These are phyloP conservation scores for Scutellaria barbata DNA, from an alignment of 257 asterid species.

Conservation along the genomic window DNA sequence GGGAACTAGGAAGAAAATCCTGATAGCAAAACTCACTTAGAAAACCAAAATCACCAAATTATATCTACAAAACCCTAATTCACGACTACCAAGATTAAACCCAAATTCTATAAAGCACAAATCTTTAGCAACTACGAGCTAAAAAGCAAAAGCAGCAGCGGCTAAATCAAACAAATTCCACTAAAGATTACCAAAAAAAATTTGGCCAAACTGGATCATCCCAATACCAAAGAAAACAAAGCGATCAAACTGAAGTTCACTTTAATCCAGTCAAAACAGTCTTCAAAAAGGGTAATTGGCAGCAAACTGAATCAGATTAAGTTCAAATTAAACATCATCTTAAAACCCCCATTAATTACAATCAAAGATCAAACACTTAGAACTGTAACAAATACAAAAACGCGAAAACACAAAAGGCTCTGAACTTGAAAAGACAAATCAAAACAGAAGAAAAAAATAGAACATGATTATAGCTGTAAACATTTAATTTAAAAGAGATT, in stretches of 20 bases:
- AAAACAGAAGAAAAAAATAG: slow-evolving; percentile 2
- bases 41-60: slow-evolving; percentile 16
- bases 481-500: background rate
- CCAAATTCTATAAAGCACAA: slow-evolving; percentile 34
- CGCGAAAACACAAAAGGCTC: slow-evolving; percentile 6
- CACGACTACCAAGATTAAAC: slow-evolving; percentile 31
- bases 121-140: slow-evolving; percentile 30
- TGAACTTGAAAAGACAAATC: slow-evolving; percentile 25
- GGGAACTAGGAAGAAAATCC: slow-evolving; percentile 6
- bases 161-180: slow-evolving; percentile 27
- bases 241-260: slow-evolving; percentile 48
- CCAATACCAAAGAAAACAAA: slow-evolving; percentile 25
- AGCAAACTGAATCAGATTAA: slow-evolving; percentile 30
- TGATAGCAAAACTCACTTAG: slow-evolving; percentile 9
- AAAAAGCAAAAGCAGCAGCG: slow-evolving; percentile 30
- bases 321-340: slow-evolving; percentile 28
- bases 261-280: slow-evolving; percentile 27
- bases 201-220: slow-evolving; percentile 6
- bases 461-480: background rate
- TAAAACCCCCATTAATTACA: slow-evolving; percentile 27
- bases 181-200: slow-evolving; percentile 7
- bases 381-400: slow-evolving; percentile 17
- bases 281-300: background rate
- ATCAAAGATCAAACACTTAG: slow-evolving; percentile 47
- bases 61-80: slow-evolving; percentile 48